A percentile compares a stretch with the other conserved stretches of the same genome.
phyloP scores from a whole-genome alignment of 2,329 filamentous ascomycete species.

The Ophiosphaerella korrae region DNA sequence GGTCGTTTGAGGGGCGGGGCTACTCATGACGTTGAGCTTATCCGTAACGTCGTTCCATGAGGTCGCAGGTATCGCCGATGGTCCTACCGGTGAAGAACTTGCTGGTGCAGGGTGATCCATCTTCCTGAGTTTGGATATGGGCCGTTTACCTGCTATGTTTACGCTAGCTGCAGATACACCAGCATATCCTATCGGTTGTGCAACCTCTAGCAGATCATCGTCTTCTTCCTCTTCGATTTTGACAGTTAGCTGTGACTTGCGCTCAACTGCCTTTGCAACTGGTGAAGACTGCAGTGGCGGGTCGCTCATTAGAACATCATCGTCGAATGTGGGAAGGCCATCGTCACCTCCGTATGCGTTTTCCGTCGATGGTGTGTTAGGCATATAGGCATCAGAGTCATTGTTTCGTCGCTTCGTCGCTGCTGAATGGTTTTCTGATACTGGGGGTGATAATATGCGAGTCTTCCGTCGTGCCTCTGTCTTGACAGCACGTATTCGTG shows the following conservation, averaged over 20 bases:
- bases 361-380: slow-evolving; percentile 47
- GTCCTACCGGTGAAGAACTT: slow-evolving; percentile 75
- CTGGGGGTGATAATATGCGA: slow-evolving; percentile 77
- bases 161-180: slow-evolving; percentile 71
- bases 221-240: slow-evolving; percentile 74
- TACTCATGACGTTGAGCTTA: slow-evolving; percentile 83
- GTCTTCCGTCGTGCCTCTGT: slow-evolving; percentile 78
- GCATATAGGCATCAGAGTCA: slow-evolving; percentile 52
- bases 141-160: slow-evolving; percentile 82
- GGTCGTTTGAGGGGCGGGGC: slow-evolving; percentile 66
- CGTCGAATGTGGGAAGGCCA: slow-evolving; percentile 62
- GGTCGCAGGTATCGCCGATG: slow-evolving; percentile 69
- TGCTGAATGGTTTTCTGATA: slow-evolving; percentile 53
- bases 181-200: slow-evolving; percentile 70
- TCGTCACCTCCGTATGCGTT: slow-evolving; percentile 57
- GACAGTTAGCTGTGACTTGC: slow-evolving; percentile 63
- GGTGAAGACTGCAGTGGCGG: slow-evolving; percentile 81
- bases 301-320: slow-evolving; percentile 86
- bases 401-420: slow-evolving; percentile 24
- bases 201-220: slow-evolving; percentile 81
- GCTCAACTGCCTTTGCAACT: slow-evolving; percentile 74
- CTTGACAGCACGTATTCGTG: slow-evolving; percentile 68
- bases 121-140: slow-evolving; percentile 74
- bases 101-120: slow-evolving; percentile 70
- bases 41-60: slow-evolving; percentile 88